Conservation (phyloP, 1,284 basidiomycete genomes). For the Blastosporella zonata region DNA sequence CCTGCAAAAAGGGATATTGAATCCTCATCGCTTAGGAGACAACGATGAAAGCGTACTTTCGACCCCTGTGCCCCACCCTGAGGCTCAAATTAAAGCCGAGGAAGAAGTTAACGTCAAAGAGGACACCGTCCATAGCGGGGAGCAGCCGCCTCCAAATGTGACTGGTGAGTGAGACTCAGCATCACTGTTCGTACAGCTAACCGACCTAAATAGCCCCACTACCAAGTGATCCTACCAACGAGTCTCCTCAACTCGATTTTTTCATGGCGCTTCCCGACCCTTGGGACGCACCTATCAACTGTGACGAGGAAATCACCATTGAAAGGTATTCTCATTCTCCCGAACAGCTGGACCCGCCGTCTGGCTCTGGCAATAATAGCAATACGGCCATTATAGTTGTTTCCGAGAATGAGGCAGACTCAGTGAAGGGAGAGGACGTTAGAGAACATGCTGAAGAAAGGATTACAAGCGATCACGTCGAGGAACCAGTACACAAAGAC, state of each 20-base stretch:
- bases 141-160: conserved; percentile 3
- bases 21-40: conserved; percentile 18
- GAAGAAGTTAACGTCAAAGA: background rate
- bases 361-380: background rate
- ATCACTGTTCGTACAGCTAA: background rate
- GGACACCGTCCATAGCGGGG: conserved; percentile 20
- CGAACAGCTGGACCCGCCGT: background rate
- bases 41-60: conserved; percentile 6
- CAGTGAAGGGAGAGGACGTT: background rate
- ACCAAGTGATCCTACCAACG: conserved; percentile 4
- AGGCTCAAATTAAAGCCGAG: background rate
- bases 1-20: conserved; percentile 17
- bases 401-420: conserved; percentile 8
- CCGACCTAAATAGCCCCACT: conserved; percentile 22
- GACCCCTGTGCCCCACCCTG: background rate
- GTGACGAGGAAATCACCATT: conserved; percentile 47
- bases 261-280: conserved; percentile 41
- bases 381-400: conserved; percentile 5
- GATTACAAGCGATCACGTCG: background rate
- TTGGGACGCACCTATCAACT: conserved; percentile 46
- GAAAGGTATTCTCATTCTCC: conserved; percentile 11
- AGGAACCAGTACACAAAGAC: background rate
- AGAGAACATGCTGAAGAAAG: background rate
- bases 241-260: conserved; percentile 6
- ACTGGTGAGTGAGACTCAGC: conserved; percentile 19